Evolutionary conservation across 2,329 filamentous ascomycete species (phyloP).

Genomic region (Cladobotryum protrusum): DNA sequence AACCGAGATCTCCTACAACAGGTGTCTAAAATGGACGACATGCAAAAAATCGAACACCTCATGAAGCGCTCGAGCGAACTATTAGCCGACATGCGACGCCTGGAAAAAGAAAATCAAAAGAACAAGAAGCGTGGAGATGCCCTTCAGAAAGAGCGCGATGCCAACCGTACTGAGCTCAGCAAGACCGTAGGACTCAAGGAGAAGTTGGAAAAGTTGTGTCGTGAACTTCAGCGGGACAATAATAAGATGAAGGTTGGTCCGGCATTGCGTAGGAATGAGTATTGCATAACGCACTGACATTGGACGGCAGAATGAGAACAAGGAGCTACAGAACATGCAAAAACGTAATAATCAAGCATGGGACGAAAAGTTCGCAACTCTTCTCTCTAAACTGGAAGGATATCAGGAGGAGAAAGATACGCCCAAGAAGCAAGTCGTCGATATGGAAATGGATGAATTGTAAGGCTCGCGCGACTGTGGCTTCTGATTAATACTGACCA

Average conservation of each 20-base stretch:
- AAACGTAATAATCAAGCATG: conserved; percentile 75
- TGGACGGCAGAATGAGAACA: conserved; percentile 71
- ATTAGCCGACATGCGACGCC: conserved; percentile 87
- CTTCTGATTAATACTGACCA: no score
- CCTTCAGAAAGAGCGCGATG: conserved; percentile 94
- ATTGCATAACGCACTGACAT: conserved; percentile 18
- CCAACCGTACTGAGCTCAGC: conserved; percentile 77
- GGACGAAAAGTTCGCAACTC: conserved; percentile 74
- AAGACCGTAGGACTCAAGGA: conserved; percentile 90
- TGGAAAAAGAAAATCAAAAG: conserved; percentile 90
- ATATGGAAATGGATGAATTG: conserved; percentile 86
- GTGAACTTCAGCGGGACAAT: conserved; percentile 93
- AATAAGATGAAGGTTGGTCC: conserved; percentile 84
- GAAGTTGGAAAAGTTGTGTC: conserved; percentile 91
- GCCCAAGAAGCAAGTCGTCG: conserved; percentile 70
- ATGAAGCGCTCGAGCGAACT: conserved; percentile 89
- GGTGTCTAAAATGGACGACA: conserved; percentile 84
- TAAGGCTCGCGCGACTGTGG: conserved; percentile 37
- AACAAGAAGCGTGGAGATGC: conserved; percentile 93
- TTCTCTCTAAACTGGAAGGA: conserved; percentile 80
- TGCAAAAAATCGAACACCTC: conserved; percentile 85
- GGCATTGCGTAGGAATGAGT: neutral
- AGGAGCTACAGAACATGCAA: conserved; percentile 80
- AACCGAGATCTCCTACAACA: conserved; percentile 85
- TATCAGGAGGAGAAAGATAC: conserved; percentile 83